Evolutionary conservation across 2,329 filamentous ascomycete genomes (phyloP).

Genomic region (Penicillium sp.): DNA sequence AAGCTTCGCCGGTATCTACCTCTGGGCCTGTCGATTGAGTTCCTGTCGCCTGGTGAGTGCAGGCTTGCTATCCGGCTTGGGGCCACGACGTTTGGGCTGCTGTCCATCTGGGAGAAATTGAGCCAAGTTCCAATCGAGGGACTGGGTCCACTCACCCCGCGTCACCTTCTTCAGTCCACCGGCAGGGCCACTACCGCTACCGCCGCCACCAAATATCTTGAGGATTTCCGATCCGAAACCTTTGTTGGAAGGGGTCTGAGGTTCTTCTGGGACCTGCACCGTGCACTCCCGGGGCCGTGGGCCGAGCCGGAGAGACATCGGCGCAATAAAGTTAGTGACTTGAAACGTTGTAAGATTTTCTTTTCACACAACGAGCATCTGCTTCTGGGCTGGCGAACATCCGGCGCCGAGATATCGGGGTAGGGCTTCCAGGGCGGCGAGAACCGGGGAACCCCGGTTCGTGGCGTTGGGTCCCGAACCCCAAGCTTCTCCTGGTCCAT

Average conservation of each 20-base stretch:
- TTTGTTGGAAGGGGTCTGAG: conserved; percentile 20
- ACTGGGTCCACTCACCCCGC: conserved; percentile 55
- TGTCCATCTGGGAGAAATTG: conserved; percentile 64
- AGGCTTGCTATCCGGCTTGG: conserved; percentile 94
- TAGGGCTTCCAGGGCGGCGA: not conserved
- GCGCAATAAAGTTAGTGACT: conserved; percentile 17
- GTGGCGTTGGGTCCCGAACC: not conserved
- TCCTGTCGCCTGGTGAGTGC: conserved; percentile 89
- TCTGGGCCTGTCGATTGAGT: conserved; percentile 90
- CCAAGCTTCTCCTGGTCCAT: not conserved
- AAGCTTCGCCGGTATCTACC: conserved; percentile 52
- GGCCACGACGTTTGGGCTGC: conserved; percentile 80
- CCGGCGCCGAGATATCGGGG: not conserved
- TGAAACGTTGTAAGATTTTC: not conserved
- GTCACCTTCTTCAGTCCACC: conserved; percentile 61
- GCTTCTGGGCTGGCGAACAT: not conserved
- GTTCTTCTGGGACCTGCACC: conserved; percentile 20
- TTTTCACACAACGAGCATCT: not conserved
- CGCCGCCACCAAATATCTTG: conserved; percentile 56
- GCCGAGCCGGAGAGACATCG: conserved; percentile 12
- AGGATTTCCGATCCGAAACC: conserved; percentile 31
- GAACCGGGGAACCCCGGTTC: not conserved
- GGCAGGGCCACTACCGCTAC: conserved; percentile 31
- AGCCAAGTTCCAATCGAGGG: conserved; percentile 3
- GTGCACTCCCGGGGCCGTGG: conserved; percentile 15